Evolutionary conservation across 176 grass and related monocot genomes (phyloP).

Genomic region (Cocos nucifera): DNA sequence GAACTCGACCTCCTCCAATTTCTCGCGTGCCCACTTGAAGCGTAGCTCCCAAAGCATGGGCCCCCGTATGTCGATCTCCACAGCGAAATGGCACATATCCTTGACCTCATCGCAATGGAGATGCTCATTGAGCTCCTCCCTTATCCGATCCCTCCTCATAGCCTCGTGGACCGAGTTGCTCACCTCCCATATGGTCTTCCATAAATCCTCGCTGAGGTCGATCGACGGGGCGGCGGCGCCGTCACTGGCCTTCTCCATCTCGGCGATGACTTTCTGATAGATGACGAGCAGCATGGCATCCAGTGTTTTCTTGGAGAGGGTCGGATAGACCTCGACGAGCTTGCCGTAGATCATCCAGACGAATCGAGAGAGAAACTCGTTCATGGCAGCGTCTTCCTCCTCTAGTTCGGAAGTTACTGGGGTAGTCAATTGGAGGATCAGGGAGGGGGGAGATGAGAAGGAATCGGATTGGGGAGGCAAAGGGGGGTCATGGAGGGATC

Average conservation of each 20-base stretch:
- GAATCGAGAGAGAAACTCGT: too few species aligned
- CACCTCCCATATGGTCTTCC: conserved; percentile 45
- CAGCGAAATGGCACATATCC: conserved; percentile 85
- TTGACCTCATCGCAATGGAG: conserved; percentile 82
- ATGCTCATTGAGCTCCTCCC: conserved; percentile 48
- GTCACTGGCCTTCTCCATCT: conserved; percentile 18
- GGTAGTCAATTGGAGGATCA: too few species aligned
- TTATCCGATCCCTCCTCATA: conserved; percentile 42
- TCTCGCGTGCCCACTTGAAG: conserved; percentile 94
- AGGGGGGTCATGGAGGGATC: too few species aligned
- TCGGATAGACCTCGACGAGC: conserved; percentile 46
- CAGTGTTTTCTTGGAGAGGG: conserved; percentile 34
- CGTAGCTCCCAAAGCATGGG: conserved; percentile 79
- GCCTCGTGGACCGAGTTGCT: conserved; percentile 49
- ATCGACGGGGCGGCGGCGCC: conserved; percentile 11
- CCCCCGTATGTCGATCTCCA: conserved; percentile 65
- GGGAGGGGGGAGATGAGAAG: too few species aligned
- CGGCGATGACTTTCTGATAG: conserved; percentile 49
- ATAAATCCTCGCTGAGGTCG: conserved; percentile 50
- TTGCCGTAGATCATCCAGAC: too few species aligned
- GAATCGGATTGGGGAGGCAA: too few species aligned
- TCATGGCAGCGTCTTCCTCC: too few species aligned
- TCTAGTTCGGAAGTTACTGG: too few species aligned
- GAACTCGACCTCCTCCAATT: conserved; percentile 81
- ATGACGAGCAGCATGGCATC: conserved; percentile 81